These are phyloP conservation scores for Exophiala lecanii-corni DNA, from an alignment of 2,329 filamentous ascomycete genomes.

Conservation along the genomic window DNA sequence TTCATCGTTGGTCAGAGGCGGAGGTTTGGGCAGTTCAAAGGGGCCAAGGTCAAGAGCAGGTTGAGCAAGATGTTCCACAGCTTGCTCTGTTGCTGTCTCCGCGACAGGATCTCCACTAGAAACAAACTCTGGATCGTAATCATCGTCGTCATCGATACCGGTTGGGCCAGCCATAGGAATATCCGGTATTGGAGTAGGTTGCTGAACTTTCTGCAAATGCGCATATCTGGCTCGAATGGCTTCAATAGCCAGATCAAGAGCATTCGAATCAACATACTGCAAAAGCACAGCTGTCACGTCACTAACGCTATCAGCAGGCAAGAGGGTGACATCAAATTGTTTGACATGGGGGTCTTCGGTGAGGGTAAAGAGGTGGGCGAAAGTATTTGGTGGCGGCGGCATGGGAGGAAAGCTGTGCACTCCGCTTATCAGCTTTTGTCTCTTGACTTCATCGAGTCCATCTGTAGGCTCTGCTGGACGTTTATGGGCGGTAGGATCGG, in stretches of 20 bases:
- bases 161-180: conserved; percentile 39
- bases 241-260: conserved; percentile 69
- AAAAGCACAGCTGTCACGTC: conserved; percentile 79
- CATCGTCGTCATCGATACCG: conserved; percentile 77
- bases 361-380: conserved; percentile 81
- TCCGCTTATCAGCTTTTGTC: conserved; percentile 62
- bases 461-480: conserved; percentile 69
- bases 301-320: conserved; percentile 70
- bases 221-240: conserved; percentile 36
- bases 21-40: conserved; percentile 75
- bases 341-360: conserved; percentile 69
- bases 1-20: conserved; percentile 65
- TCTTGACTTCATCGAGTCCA: conserved; percentile 71
- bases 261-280: conserved; percentile 62
- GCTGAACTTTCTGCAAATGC: conserved; percentile 31
- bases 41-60: conserved; percentile 59
- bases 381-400: conserved; percentile 68
- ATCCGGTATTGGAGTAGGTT: conserved; percentile 28
- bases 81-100: conserved; percentile 58
- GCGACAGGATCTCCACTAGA: conserved; percentile 70
- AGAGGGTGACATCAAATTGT: conserved; percentile 74
- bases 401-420: conserved; percentile 62
- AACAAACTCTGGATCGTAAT: conserved; percentile 86
- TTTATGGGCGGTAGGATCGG: conserved; percentile 68
- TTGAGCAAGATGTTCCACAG: conserved; percentile 44